A percentile compares a stretch with the other conserved stretches of the same genome.
phyloP scores from a whole-genome alignment of 176 grass and related monocot species.

The Eremochloa ophiuroides region DNA sequence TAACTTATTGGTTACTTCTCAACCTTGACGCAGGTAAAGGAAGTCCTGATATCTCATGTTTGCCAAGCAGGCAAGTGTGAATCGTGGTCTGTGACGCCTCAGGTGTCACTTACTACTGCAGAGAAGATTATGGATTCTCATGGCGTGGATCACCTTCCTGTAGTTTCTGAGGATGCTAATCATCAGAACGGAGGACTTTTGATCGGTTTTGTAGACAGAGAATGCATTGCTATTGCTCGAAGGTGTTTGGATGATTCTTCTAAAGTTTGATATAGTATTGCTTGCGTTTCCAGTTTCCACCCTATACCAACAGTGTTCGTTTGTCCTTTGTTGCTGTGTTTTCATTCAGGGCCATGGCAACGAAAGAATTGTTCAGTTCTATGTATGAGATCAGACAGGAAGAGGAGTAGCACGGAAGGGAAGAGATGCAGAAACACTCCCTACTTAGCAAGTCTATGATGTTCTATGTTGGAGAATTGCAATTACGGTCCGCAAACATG shows the following conservation, averaged over 20 bases:
- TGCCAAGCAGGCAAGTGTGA: constrained; percentile 46
- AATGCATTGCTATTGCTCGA: constrained; percentile 56
- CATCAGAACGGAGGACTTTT: constrained; percentile 6
- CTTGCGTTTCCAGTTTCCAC: constrained; percentile 2
- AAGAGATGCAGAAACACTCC: not conserved
- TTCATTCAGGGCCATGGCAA: constrained; percentile 41
- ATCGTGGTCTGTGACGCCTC: constrained; percentile 48
- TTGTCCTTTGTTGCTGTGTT: constrained; percentile 16
- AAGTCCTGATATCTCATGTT: constrained; percentile 49
- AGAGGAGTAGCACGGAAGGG: constrained; percentile 4
- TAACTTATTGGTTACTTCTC: not conserved
- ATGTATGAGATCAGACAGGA: constrained; percentile 16
- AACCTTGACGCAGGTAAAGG: constrained; percentile 34
- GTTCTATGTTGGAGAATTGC: too few species aligned
- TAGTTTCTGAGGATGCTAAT: constrained; percentile 48
- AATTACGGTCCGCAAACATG: too few species aligned
- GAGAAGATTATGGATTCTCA: constrained; percentile 77
- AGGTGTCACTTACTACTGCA: constrained; percentile 44
- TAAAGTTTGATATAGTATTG: not conserved
- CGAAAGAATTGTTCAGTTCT: constrained; percentile 45
- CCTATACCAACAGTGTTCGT: not conserved
- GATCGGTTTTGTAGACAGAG: constrained; percentile 71
- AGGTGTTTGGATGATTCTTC: constrained; percentile 42
- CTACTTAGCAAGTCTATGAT: not conserved
- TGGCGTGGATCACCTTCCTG: constrained; percentile 58